Evolutionary conservation across 768 basidiomycete species (phyloP).

Genomic region (Lyophyllum decastes): DNA sequence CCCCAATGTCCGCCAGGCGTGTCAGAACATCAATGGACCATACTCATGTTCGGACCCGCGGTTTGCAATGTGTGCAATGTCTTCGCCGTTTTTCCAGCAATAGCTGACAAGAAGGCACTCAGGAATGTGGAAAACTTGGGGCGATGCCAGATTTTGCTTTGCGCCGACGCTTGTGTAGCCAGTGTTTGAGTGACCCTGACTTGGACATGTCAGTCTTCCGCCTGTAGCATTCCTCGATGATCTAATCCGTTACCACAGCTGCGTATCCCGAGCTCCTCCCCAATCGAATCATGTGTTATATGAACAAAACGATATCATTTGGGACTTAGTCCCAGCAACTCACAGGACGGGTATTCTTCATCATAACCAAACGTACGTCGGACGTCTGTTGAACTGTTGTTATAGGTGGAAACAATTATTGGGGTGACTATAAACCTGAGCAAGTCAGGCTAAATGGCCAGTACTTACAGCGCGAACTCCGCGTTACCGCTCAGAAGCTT

Average conservation of each 20-base stretch:
- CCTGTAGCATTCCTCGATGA: neutral
- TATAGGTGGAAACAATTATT: no score
- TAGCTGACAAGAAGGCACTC: no score
- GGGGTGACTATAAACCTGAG: neutral
- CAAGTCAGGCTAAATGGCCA: neutral
- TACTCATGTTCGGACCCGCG: conserved; percentile 20
- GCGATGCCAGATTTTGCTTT: neutral
- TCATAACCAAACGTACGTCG: no score
- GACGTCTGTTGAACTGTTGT: no score
- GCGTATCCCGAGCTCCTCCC: neutral
- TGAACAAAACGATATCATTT: no score
- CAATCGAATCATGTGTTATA: no score
- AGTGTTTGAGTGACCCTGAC: neutral
- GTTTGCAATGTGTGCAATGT: no score
- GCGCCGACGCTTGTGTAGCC: neutral
- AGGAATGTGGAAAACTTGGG: neutral
- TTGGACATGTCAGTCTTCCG: neutral
- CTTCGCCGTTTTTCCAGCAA: no score
- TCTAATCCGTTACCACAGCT: neutral
- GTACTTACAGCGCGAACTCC: neutral
- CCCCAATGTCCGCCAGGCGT: conserved; percentile 17
- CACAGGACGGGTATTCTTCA: no score
- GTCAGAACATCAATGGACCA: conserved; percentile 20
- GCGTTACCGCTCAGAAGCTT: neutral
- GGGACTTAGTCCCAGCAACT: no score